phyloP scores from a whole-genome alignment of 768 basidiomycete genomes.

The Lepiota brunneoincarnata region DNA sequence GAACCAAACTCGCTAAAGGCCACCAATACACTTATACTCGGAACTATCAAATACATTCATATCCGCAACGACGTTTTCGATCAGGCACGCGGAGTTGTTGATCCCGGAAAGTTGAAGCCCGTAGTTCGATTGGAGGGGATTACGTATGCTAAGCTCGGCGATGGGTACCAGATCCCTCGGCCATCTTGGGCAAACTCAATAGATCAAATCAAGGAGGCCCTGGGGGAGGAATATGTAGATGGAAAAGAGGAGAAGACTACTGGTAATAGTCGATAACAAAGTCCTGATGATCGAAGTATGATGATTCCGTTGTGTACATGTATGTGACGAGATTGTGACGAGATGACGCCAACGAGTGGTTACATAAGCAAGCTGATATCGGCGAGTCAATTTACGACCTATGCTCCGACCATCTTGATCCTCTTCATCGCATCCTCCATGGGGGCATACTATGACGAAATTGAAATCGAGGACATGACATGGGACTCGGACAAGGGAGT shows the following conservation, averaged over 20 bases:
- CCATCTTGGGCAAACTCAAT: conserved; percentile 17
- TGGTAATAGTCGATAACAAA: too few species aligned
- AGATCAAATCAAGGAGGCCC: conserved; percentile 8
- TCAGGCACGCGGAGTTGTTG: conserved; percentile 24
- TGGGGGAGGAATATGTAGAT: background rate
- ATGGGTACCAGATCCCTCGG: conserved; percentile 52
- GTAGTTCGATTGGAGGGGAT: conserved; percentile 54
- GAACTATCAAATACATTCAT: conserved; percentile 54
- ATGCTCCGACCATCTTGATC: background rate
- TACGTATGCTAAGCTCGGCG: conserved; percentile 36
- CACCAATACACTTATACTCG: conserved; percentile 44
- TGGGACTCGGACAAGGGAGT: conserved; percentile 83
- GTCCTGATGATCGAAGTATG: too few species aligned
- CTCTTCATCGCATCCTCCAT: conserved; percentile 32
- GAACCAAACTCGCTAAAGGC: conserved; percentile 27
- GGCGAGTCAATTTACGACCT: conserved; percentile 1
- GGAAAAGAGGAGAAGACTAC: background rate
- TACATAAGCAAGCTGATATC: background rate
- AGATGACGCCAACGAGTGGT: too few species aligned
- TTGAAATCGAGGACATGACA: conserved; percentile 95
- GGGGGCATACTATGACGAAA: conserved; percentile 93
- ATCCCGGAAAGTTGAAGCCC: conserved; percentile 45
- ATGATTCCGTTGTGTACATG: too few species aligned
- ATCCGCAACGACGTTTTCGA: conserved; percentile 55
- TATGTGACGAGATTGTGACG: too few species aligned